These are phyloP conservation scores for Scleroderma citrinum DNA, from an alignment of 768 basidiomycete genomes.

Conservation along the genomic window DNA sequence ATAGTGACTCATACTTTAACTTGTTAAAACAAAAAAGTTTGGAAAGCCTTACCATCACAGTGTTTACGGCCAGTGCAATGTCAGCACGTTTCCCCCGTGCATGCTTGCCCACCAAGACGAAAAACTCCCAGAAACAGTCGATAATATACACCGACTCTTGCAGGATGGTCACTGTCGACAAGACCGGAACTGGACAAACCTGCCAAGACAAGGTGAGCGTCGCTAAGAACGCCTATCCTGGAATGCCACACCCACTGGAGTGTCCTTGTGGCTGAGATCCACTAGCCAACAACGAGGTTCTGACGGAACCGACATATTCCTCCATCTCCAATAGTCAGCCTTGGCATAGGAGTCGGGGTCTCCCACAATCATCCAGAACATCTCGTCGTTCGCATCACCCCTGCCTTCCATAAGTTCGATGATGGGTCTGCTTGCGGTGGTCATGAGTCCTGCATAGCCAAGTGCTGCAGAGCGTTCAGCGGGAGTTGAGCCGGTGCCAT, in stretches of 20 bases:
- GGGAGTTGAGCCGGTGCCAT: constrained; percentile 62
- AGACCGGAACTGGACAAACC: constrained; percentile 41
- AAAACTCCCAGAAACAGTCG: constrained; percentile 78
- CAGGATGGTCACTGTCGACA: constrained; percentile 34
- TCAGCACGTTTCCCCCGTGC: constrained; percentile 56
- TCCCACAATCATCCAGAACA: constrained; percentile 88
- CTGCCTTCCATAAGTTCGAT: constrained; percentile 62
- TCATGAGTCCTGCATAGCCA: constrained; percentile 50
- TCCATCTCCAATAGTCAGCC: constrained; percentile 83
- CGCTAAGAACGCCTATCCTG: neutral
- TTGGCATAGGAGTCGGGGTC: constrained; percentile 60
- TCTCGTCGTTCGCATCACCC: constrained; percentile 57
- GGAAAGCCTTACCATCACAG: constrained; percentile 44
- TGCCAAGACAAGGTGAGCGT: constrained; percentile 21
- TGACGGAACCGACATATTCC: constrained; percentile 31
- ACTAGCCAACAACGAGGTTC: constrained; percentile 61
- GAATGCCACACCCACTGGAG: constrained; percentile 35
- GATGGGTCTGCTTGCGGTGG: constrained; percentile 32
- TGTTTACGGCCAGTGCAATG: constrained; percentile 55
- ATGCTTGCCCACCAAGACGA: constrained; percentile 61
- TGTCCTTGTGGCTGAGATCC: constrained; percentile 29
- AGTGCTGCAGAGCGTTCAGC: constrained; percentile 58
- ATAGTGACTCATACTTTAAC: neutral
- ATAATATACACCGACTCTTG: constrained; percentile 54
- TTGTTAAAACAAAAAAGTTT: neutral